phyloP scores from a whole-genome alignment of 306 rosid species.

The Delonix regia region DNA sequence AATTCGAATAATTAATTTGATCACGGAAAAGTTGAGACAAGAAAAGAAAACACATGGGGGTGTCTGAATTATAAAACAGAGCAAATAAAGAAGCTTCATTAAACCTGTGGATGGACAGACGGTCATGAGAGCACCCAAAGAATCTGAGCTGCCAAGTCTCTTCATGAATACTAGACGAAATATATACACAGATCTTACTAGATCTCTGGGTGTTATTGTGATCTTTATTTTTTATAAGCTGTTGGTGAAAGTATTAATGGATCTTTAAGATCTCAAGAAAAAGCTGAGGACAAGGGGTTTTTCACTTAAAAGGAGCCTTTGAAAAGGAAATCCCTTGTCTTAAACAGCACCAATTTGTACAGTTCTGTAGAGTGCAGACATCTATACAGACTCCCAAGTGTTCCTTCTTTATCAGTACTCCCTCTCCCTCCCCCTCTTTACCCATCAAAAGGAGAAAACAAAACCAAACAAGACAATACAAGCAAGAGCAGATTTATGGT shows the following conservation, averaged over 20 bases:
- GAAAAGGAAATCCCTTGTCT: constrained; percentile 42
- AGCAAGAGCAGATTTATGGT: not conserved
- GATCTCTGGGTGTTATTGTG: not conserved
- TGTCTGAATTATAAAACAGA: constrained; percentile 25
- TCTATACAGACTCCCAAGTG: constrained; percentile 39
- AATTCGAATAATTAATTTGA: not conserved
- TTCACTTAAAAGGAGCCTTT: constrained; percentile 48
- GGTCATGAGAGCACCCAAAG: constrained; percentile 58
- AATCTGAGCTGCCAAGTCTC: constrained; percentile 74
- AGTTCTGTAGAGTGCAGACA: constrained; percentile 10
- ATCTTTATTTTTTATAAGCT: constrained; percentile 9
- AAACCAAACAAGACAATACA: constrained; percentile 24
- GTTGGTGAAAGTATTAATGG: constrained; percentile 23
- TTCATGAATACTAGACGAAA: constrained; percentile 50
- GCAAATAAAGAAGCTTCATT: constrained; percentile 3
- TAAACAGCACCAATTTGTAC: constrained; percentile 52
- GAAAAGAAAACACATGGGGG: constrained; percentile 34
- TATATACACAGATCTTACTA: constrained; percentile 35
- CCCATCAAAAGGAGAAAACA: constrained; percentile 52
- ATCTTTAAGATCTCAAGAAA: constrained; percentile 38
- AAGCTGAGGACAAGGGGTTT: constrained; percentile 11
- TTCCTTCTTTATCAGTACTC: constrained; percentile 38
- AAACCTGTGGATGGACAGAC: constrained; percentile 64
- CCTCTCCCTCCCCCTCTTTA: constrained; percentile 44
- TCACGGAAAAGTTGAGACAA: constrained; percentile 37